Evolutionary conservation across 768 basidiomycete genomes (phyloP).

Genomic region (Saitozyma podzolica): DNA sequence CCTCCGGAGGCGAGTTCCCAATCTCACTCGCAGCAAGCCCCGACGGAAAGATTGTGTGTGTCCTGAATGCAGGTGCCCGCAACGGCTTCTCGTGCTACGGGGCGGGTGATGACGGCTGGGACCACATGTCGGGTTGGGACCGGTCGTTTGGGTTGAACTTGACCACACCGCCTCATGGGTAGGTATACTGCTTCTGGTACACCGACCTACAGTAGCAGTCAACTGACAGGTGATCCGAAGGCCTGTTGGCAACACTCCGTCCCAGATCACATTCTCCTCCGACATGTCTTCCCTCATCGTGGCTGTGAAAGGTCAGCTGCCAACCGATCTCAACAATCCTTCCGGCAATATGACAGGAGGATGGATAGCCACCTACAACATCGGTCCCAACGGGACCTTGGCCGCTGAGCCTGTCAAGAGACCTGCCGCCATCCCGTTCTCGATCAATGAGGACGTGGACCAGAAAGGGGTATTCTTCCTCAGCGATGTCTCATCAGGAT

Average conservation of each 20-base stretch:
- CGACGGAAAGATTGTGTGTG: slow-evolving; percentile 11
- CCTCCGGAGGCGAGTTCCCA: slow-evolving; percentile 12
- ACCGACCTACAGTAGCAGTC: neutral
- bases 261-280: slow-evolving; percentile 12
- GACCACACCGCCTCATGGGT: slow-evolving; percentile 17
- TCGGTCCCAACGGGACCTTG: neutral
- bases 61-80: slow-evolving; percentile 7
- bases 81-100: slow-evolving; percentile 10
- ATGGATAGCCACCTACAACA: slow-evolving; percentile 1
- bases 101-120: slow-evolving; percentile 4
- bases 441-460: slow-evolving; percentile 1
- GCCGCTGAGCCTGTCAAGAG: slow-evolving; percentile 2
- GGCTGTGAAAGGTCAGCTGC: slow-evolving; percentile 8
- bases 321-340: slow-evolving; percentile 12
- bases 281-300: slow-evolving; percentile 6
- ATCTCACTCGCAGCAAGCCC: slow-evolving; percentile 6
- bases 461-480: slow-evolving; percentile 6
- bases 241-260: slow-evolving; percentile 5
- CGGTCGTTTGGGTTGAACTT: slow-evolving; percentile 9
- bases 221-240: too few species aligned
- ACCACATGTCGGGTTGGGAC: slow-evolving; percentile 8
- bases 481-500: slow-evolving; percentile 9
- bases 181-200: neutral
- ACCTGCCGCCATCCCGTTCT: slow-evolving; percentile 7
- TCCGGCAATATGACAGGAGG: neutral